Conservation (phyloP, 225 moss, liverwort and hornwort species). For the Marchantia paleacea region DNA sequence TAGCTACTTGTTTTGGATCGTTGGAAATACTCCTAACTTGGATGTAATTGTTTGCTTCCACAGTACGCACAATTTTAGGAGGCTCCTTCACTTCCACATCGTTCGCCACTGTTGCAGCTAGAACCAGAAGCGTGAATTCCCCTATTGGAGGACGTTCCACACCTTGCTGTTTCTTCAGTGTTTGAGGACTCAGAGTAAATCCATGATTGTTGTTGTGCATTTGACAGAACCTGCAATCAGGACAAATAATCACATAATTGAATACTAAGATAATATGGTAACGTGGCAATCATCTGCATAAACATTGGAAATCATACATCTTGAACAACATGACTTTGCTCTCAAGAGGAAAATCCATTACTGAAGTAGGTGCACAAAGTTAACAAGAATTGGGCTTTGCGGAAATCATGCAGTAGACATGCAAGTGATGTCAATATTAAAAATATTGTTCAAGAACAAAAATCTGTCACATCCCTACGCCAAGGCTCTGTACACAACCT, state of each 20-base stretch:
- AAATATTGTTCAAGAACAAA: too few relatives aligned
- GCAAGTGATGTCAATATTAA: too few relatives aligned
- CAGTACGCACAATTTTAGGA: slow-evolving; percentile 54
- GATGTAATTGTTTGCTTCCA: slow-evolving; percentile 28
- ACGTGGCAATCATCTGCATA: too few relatives aligned
- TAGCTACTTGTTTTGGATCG: slow-evolving; percentile 33
- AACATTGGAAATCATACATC: too few relatives aligned
- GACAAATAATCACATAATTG: neutral
- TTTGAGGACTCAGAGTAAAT: slow-evolving; percentile 54
- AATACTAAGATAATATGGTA: neutral
- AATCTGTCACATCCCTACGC: too few relatives aligned
- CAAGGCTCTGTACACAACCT: too few relatives aligned
- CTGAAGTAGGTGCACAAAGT: too few relatives aligned
- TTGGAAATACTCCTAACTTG: slow-evolving; percentile 23
- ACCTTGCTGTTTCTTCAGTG: slow-evolving; percentile 52
- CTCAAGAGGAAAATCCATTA: too few relatives aligned
- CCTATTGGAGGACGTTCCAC: slow-evolving; percentile 61
- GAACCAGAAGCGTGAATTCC: slow-evolving; percentile 75
- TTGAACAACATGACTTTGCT: too few relatives aligned
- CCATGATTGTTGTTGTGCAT: slow-evolving; percentile 72
- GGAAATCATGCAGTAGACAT: too few relatives aligned
- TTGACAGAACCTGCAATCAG: slow-evolving; percentile 73
- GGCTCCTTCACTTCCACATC: slow-evolving; percentile 72
- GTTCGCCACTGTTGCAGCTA: slow-evolving; percentile 88
- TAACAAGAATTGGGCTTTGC: too few relatives aligned